Conservation (phyloP, 1,284 basidiomycete genomes). For the Taiwanofungus camphoratus region DNA sequence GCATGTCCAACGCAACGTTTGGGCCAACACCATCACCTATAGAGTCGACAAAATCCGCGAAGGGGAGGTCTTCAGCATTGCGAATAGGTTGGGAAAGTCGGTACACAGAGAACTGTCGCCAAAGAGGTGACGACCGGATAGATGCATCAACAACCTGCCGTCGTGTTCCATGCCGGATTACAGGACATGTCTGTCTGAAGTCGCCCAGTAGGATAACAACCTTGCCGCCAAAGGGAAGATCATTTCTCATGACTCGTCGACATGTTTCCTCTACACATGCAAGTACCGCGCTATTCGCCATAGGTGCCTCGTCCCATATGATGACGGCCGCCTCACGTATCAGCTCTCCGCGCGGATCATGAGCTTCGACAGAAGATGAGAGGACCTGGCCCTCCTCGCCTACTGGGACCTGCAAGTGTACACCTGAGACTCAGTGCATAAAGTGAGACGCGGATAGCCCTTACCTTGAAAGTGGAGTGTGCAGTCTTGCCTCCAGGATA, state of each 20-base stretch:
- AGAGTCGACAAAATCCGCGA: slow-evolving; percentile 31
- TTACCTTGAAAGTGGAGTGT: slow-evolving; percentile 32
- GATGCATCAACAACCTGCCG: slow-evolving; percentile 30
- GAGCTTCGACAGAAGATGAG: slow-evolving; percentile 23
- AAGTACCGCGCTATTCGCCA: slow-evolving; percentile 32
- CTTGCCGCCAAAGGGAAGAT: slow-evolving; percentile 34
- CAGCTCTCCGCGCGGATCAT: slow-evolving; percentile 27
- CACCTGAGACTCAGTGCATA: not conserved
- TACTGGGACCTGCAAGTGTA: slow-evolving; percentile 27
- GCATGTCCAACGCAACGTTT: slow-evolving; percentile 21
- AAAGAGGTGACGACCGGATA: slow-evolving; percentile 32
- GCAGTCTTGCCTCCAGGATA: slow-evolving; percentile 35
- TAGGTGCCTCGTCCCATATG: slow-evolving; percentile 36
- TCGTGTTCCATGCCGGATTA: slow-evolving; percentile 26
- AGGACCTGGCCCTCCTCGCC: slow-evolving; percentile 29
- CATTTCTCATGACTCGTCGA: slow-evolving; percentile 22
- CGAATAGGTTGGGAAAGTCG: slow-evolving; percentile 31
- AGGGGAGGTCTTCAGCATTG: slow-evolving; percentile 32
- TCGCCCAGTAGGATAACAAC: slow-evolving; percentile 32
- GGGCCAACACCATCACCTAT: slow-evolving; percentile 34
- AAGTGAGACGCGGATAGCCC: not conserved
- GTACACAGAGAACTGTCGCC: slow-evolving; percentile 24
- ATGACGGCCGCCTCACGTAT: slow-evolving; percentile 26
- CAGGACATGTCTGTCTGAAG: slow-evolving; percentile 35
- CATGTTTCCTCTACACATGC: slow-evolving; percentile 31